Base-by-base conservation (phyloP, 2,329 filamentous ascomycete species). In the Paecilomyces sp. region DNA sequence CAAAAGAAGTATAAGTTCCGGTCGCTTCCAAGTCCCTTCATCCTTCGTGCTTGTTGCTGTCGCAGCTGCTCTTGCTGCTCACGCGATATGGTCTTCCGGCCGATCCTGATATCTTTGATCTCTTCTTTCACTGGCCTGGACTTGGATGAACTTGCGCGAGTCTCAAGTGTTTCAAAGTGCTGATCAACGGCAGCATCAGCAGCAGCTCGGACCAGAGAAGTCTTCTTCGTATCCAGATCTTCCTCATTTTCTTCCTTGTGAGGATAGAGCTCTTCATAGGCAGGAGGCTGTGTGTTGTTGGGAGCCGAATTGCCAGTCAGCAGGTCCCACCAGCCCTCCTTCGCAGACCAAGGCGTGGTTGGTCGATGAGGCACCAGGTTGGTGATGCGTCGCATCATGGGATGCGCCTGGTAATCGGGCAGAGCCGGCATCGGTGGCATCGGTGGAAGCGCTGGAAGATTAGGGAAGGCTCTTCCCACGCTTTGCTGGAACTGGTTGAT, bases 231-330 rank as follows among this genome's bases (percentile, higher is more conserved):
- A 30, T 75, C 75, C 41, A 68, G 70, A 54, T 78, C 75, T 53
- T 70, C 72, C 58, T 71, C 72, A 24, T 66, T 66, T 31, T 65
- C 61, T 33, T 71, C 71, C 25, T 75, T 70, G 50, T 72, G 70
- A 4, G 89, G 90, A 71, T 86, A 94, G 30, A 94, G 84, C 55
- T 92, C 90, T 57, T 92, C 87, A 64, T 94, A 94, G 0, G 90
- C 84, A 9, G 90, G 90, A 8, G 89, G 89, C 33, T 83, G 79
- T 3, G 80, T 77, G 9, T 83, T 74, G 47, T 75, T 76, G 22
- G 75, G 77, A 15, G 77, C 66, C 47, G 75, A 72, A 57, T 76
- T 75, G 8, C 78, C 78, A 33, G 85, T 85, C 53, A 88, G 81
- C 30, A 88, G 76, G 68, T 88, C 86, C 84, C 86, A 90, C 87